Base-by-base conservation (phyloP, 768 basidiomycete genomes). In the Panus rudis region DNA sequence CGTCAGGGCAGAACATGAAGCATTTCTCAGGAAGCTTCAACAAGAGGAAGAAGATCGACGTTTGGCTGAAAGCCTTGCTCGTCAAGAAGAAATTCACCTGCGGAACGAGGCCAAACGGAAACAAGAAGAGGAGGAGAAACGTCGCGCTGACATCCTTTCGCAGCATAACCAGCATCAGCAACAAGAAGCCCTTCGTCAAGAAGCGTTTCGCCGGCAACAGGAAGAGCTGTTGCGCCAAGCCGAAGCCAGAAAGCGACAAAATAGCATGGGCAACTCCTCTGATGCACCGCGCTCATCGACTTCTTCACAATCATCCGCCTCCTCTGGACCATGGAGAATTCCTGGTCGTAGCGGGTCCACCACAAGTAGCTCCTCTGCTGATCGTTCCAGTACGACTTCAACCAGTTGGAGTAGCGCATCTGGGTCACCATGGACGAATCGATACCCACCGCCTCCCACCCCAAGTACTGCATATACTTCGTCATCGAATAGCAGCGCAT, bases 301-400 rank as follows among this genome's bases (percentile, higher is more conserved):
- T 16, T 45, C 42, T 14, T 58, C 66, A 34, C 52, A 61, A 6
- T 60, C 69, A 21, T 58, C 57, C 39, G 48, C 62, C 28, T 56
- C 60, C 3, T 57, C 61, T 5, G 44, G 63, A 5, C 19, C 50
- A 17, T 37, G 53, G 10, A 45, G 53, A 23, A 67, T 51, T 63
- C 50, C 33, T 17, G 14, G 39, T 21, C 20, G 24, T 12, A 8
- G 12, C 16, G 23, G 22, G 10, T 37, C 41, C 10, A 25, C 52
- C 56, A 40, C 61, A 52, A 32, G 46, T 53, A 52, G 38, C n/a
- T 34, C 49, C 0, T 46, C 52, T 13, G 33, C 50, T 6, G 64
- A 66, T 39, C 60, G 63, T 26, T 54, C 46, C 39, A 63, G 60
- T 42, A 52, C 59, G 13, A 47, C 53, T 21, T 58, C 63, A 1